Base-by-base conservation (phyloP, 1,284 basidiomycete species). In the Cystobasidium pallidum region DNA sequence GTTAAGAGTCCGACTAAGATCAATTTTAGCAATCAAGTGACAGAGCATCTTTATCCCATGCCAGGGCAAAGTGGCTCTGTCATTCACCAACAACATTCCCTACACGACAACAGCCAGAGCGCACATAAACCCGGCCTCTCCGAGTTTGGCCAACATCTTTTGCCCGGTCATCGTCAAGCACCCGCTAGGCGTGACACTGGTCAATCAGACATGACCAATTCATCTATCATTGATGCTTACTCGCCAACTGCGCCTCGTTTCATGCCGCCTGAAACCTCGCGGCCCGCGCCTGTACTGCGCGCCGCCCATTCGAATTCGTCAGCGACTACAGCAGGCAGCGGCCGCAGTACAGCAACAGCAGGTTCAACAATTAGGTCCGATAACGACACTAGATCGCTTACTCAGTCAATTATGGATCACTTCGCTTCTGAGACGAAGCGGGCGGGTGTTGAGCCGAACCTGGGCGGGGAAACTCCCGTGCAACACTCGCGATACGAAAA, bases 1-100 rank as follows among this genome's bases (percentile, higher is more conserved):
- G 64, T 45, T 10, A 41, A 59, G 45, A 62, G 63, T n/a, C 68
- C 54, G 30, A 86, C 86, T 70, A 86, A 87, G 30, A 88, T 91
- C 84, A 90, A 90, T 80, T 91, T 91, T 77, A 88, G 85, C 51
- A 83, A 83, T 47, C 82, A 88, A 76, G 89, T 91, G 72, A 78
- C 90, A 6, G 86, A 90, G 45, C 89, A 91, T 79, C 86, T 86
- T 66, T 91, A 91, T 79, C 85, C 85, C 26, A 65, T 55, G n/a
- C 74, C 83, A 82, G 17, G 81, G 82, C n/a, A 83, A 83, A 10
- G 75, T 77, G 26, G 81, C 21, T 19, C 39, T 15, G 61, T 66
- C 21, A 57, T 76, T 26, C 76, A 75, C 55, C 72, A 75, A 54
- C 59, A 54, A 24, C 59, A 64, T 28, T 55, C 64, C 17, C 36